These are phyloP conservation scores for Fusarium sp. DNA, from an alignment of 2,329 filamentous ascomycete genomes.

Conservation along the genomic window DNA sequence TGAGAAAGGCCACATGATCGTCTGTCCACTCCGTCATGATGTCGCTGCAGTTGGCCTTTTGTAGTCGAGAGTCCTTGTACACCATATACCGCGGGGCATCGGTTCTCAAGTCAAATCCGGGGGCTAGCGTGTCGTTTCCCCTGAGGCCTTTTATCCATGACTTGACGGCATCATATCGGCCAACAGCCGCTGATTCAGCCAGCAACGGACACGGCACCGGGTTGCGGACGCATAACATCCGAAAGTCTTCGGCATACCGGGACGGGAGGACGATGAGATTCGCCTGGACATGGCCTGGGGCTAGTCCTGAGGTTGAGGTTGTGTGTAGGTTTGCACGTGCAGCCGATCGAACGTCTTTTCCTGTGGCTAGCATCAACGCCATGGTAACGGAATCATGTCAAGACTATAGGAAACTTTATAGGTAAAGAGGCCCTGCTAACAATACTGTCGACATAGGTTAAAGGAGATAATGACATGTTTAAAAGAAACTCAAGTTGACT, in stretches of 20 bases:
- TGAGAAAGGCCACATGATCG: slow-evolving; percentile 71
- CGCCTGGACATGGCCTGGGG: slow-evolving; percentile 68
- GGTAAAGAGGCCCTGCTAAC: not conserved
- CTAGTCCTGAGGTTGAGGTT: slow-evolving; percentile 64
- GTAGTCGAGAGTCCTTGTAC: slow-evolving; percentile 62
- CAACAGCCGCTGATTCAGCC: slow-evolving; percentile 60
- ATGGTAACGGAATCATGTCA: not conserved
- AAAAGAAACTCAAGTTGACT: not conserved
- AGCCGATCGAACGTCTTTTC: slow-evolving; percentile 56
- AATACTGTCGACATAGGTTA: not conserved
- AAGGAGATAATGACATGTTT: not conserved
- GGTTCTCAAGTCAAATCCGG: slow-evolving; percentile 65
- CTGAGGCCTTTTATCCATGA: slow-evolving; percentile 43
- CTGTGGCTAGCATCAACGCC: slow-evolving; percentile 33
- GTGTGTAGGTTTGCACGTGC: slow-evolving; percentile 55
- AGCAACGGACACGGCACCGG: slow-evolving; percentile 72
- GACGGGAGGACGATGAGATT: slow-evolving; percentile 72
- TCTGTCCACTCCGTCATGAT: slow-evolving; percentile 65
- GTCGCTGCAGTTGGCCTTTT: slow-evolving; percentile 53
- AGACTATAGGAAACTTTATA: not conserved
- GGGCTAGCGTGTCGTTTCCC: slow-evolving; percentile 45
- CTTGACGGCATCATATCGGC: slow-evolving; percentile 55
- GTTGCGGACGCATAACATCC: slow-evolving; percentile 69
- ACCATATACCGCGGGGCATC: slow-evolving; percentile 71
- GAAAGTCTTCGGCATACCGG: slow-evolving; percentile 68